A percentile compares a stretch with the other conserved stretches of the same genome.
Conservation (phyloP, 2,329 filamentous ascomycete species). For the Fusarium miscanthi region DNA sequence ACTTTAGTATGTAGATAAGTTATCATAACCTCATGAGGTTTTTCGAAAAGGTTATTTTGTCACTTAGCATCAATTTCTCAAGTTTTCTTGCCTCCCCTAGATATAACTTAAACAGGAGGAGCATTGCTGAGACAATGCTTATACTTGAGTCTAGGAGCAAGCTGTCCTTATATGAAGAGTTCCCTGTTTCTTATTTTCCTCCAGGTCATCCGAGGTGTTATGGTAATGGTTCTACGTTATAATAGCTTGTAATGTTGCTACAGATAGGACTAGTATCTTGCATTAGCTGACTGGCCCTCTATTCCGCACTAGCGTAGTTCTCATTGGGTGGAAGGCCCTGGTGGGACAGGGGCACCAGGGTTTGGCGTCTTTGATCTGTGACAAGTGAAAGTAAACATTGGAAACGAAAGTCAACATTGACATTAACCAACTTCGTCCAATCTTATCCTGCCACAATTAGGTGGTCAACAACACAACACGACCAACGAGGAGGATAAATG, state of each 20-base stretch:
- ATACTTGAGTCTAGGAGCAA: background rate
- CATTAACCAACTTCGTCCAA: slow-evolving; percentile 22
- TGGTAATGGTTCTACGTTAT: background rate
- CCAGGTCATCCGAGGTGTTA: background rate
- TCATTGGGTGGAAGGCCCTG: background rate
- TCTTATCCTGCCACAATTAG: slow-evolving; percentile 25
- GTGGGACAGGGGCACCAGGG: slow-evolving; percentile 14
- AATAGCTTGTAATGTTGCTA: background rate
- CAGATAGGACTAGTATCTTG: background rate
- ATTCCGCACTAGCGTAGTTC: slow-evolving; percentile 10
- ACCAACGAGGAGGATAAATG: slow-evolving; percentile 24
- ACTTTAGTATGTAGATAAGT: background rate
- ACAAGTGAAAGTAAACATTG: slow-evolving; percentile 37
- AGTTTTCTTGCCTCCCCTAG: background rate
- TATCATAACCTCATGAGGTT: background rate
- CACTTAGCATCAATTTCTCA: background rate
- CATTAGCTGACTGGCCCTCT: background rate
- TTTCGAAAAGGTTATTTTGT: background rate
- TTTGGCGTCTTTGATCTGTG: slow-evolving; percentile 19
- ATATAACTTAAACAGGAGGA: background rate
- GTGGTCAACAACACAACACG: slow-evolving; percentile 7
- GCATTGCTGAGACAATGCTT: background rate
- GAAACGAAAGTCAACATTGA: slow-evolving; percentile 35
- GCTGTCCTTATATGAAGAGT: background rate
- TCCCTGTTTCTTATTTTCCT: background rate